A percentile compares a stretch with the other conserved stretches of the same genome.
Evolutionary conservation across 371 early-diverging fungal species (phyloP).

Genomic region (Phascolomyces articulosus): DNA sequence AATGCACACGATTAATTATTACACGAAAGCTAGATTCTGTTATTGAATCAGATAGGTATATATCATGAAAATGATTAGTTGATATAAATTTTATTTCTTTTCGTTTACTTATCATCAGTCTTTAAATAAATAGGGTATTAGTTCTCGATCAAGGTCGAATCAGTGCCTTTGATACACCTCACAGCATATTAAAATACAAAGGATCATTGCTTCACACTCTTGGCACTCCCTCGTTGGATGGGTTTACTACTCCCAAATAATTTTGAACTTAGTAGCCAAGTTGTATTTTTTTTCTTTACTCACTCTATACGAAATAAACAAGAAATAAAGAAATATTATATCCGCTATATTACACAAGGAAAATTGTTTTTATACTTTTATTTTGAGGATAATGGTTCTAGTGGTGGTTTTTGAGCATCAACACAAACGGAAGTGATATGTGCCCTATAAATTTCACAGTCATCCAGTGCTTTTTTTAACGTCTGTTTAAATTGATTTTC

Average conservation of each 20-base stretch:
- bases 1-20: slow-evolving; percentile 91
- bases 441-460: slow-evolving; percentile 3
- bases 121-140: neutral
- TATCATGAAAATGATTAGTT: neutral
- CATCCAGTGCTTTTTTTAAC: neutral
- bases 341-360: too few relatives aligned
- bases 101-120: neutral
- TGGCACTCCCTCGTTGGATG: neutral
- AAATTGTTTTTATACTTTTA: too few relatives aligned
- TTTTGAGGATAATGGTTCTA: neutral
- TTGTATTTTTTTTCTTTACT: too few relatives aligned
- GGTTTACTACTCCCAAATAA: neutral
- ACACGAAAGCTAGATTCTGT: slow-evolving; percentile 92
- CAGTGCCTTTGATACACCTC: neutral
- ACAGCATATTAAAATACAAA: neutral
- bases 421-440: neutral
- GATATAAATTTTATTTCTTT: neutral
- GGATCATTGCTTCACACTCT: neutral
- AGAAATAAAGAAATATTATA: too few relatives aligned
- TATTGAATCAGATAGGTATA: slow-evolving; percentile 71
- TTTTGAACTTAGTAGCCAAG: too few relatives aligned
- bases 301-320: too few relatives aligned
- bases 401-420: slow-evolving; percentile 6
- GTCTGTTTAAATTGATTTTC: neutral
- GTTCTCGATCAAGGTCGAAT: neutral